These are phyloP conservation scores for Paraconiothyrium brasiliense DNA, from an alignment of 2,329 filamentous ascomycete species.

Conservation along the genomic window DNA sequence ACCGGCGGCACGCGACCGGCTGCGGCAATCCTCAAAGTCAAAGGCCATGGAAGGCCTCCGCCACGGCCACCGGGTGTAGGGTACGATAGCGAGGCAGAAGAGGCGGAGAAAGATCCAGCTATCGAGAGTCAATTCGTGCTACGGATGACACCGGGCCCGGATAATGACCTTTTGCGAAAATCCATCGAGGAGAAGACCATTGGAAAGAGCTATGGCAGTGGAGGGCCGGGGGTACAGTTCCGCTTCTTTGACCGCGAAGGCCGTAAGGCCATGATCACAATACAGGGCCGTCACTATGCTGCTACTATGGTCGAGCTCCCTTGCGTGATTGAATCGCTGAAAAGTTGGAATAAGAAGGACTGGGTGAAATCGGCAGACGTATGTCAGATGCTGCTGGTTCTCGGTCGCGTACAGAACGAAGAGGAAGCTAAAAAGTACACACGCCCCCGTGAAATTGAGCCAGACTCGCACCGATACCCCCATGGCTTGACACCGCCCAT, in stretches of 20 bases:
- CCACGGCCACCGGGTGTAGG: conserved; percentile 78
- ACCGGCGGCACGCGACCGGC: conserved; percentile 24
- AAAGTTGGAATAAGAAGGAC: conserved; percentile 86
- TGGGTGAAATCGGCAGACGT: conserved; percentile 92
- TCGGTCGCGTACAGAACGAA: conserved; percentile 70
- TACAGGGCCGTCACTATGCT: conserved; percentile 77
- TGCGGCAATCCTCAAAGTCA: conserved; percentile 46
- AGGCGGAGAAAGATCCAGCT: conserved; percentile 84
- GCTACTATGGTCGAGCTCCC: conserved; percentile 84
- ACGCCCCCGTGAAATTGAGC: conserved; percentile 76
- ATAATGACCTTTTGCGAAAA: conserved; percentile 83
- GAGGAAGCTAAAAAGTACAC: conserved; percentile 60
- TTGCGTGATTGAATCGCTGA: conserved; percentile 89
- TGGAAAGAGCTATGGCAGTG: conserved; percentile 69
- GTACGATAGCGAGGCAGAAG: conserved; percentile 95
- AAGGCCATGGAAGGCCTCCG: conserved; percentile 45
- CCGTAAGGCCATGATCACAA: conserved; percentile 75
- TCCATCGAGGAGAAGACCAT: conserved; percentile 81
- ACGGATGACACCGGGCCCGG: conserved; percentile 85
- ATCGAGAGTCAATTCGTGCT: conserved; percentile 91
- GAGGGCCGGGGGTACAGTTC: conserved; percentile 80
- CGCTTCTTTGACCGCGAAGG: conserved; percentile 80
- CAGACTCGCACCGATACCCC: conserved; percentile 75
- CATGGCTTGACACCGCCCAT: conserved; percentile 90
- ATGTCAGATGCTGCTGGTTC: conserved; percentile 86